Evolutionary conservation across 1,284 basidiomycete genomes (phyloP), one percentile per base, ranked within the genome.

Genomic region (Moniliophthora roreri): DNA sequence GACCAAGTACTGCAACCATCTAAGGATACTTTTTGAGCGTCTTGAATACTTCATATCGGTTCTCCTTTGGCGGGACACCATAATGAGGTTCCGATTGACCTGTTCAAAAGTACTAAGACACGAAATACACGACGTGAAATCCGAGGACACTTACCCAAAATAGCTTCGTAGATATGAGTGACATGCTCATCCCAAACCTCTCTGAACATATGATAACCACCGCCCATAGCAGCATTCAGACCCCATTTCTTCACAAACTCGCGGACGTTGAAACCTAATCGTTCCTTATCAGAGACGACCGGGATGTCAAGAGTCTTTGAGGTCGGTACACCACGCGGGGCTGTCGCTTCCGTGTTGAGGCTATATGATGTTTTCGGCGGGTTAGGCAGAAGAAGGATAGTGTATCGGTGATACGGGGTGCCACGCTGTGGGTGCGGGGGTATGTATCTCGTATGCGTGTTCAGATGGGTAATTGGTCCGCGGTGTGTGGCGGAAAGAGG

Each of bases 371-470:
- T 38, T 28, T 56, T 56, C 11, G 76, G 68, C 38, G 75, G 73
- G 61, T 96, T 93, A n/a, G 85, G 86, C 48, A 95, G 78, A 24
- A 95, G 74, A 18, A 95, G 71, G 23, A 87, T 62, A 1, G 85
- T 84, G 69, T 95, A 95, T 52, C 94, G 88, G 71, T 95, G 93
- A 70, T 93, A 93, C 0, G 83, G 83, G 4, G 91, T 88, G 42
- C 93, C 93, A 32, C 79, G 78, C 64, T 92, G 88, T 4, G 94
- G 94, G 63, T 95, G 93, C 3, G 94, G 94, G 2, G 93, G 90
- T 53, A 94, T 72, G 63, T 94, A 96, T 10, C 75, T 69, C 1
- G 89, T 85, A 59, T 88, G 84, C 0, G 75, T 67, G 51, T 77
- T 63, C 66, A 70, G 58, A 67, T 69, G 41, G 60, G 63, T 66